Evolutionary conservation across 768 basidiomycete genomes (phyloP), one percentile per base, ranked within the genome.

Genomic region (Exsudoporus frostii): DNA sequence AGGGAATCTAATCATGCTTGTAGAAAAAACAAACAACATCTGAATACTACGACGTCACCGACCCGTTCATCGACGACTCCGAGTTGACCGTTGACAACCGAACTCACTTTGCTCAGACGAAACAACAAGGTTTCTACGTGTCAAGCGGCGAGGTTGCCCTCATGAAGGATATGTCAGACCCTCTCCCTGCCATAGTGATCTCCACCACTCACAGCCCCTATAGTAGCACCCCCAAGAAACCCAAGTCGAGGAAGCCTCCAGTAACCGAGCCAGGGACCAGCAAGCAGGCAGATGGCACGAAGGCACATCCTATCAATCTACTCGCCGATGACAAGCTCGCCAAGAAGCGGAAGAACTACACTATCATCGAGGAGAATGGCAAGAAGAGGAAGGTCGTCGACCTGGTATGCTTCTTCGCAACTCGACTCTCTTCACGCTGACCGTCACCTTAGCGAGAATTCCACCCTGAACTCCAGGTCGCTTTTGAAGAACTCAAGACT

Each of bases 61-160:
- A 99, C 72, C 89, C 92, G 0, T 98, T 98, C 74, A 97, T 99
- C 65, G 97, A 99, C 76, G 97, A 99, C 72, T 92, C 92, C 2
- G 96, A 98, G 65, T 76, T 96, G 51, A 86, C 83, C 24, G 74
- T 95, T 42, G 95, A 98, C 73, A 85, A 95, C 65, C 86, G 96
- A 5, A 93, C 88, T 2, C 92, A 81, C 72, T 90, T 94, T 62
- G 92, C 89, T 5, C 86, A 92, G 69, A 96, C 95, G 5, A 92
- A 89, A 69, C 92, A 95, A 63, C 85, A 88, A 53, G 92, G 92
- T 1, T 97, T 95, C 75, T 96, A 94, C 64, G 94, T 98, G 10
- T 90, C 88, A 7, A 81, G 81, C 30, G 94, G 94, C 2, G 87
- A 91, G 63, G 88, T 98, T 14, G 92, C 92, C 4, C 68, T 98